These are phyloP conservation scores for Puccinia triticina DNA, from an alignment of 1,284 basidiomycete species.

Conservation along the genomic window DNA sequence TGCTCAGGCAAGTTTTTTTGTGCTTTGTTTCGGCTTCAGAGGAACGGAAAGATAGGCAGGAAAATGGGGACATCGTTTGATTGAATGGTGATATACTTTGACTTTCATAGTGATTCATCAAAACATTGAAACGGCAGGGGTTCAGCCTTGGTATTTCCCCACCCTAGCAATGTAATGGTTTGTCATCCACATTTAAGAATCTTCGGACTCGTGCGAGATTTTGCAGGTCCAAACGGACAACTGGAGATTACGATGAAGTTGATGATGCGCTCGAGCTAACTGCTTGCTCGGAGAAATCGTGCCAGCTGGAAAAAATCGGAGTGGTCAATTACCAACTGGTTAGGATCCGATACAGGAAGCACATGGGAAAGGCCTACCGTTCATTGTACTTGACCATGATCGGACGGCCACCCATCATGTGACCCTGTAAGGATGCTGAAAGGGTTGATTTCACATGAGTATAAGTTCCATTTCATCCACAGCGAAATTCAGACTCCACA, in stretches of 20 bases:
- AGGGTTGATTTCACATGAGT: background rate
- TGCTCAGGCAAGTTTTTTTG: background rate
- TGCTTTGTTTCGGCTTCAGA: background rate
- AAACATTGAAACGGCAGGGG: background rate
- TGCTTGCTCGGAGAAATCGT: constrained; percentile 48
- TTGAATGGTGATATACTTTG: background rate
- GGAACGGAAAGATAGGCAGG: background rate
- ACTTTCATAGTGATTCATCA: background rate
- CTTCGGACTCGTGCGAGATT: background rate
- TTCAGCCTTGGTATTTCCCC: background rate
- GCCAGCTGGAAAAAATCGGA: constrained; percentile 31
- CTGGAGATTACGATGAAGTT: background rate
- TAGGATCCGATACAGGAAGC: background rate
- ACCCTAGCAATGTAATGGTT: background rate
- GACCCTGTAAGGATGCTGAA: constrained; percentile 46
- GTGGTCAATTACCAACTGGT: background rate
- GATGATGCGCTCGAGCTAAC: background rate
- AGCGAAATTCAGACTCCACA: background rate
- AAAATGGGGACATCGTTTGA: background rate
- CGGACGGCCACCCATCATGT: constrained; percentile 45
- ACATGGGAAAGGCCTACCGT: constrained; percentile 30
- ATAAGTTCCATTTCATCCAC: constrained; percentile 2
- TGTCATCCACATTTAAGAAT: background rate
- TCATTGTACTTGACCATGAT: constrained; percentile 52
- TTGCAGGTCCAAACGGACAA: background rate